Base-by-base conservation (phyloP, 495 filamentous ascomycete species). In the Xylaria nigripes region DNA sequence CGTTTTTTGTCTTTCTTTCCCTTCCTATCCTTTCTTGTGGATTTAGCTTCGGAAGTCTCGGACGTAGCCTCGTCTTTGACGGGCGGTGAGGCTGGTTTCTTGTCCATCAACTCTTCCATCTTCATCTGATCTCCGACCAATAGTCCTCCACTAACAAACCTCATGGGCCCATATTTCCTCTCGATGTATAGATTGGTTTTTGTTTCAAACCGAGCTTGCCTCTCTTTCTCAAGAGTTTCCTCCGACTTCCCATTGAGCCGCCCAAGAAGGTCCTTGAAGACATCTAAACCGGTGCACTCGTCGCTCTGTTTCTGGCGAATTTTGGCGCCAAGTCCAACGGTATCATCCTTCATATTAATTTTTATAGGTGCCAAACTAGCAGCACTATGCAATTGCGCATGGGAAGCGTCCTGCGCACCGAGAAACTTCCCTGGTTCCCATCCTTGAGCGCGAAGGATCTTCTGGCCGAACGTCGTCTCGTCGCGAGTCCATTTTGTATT, bases 401-500 rank as follows among this genome's bases (percentile, higher is more conserved):
- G 89, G 0, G 81, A 57, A 2, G 88, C 81, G 62, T 87, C 75
- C 54, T 82, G 79, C 8, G 83, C 84, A 24, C 92, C 93, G 24
- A 98, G 78, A 46, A 79, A 84, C 54, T 81, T 74, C 22, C 92
- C 92, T 0, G 92, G 92, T 42, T 81, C 81, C 92, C 92, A 98
- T 44, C 92, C 92, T 62, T 96, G 90, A 1, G 83, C 74, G 49
- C 85, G 81, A 56, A 98, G 82, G 50, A 96, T 87, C 59, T 78
- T 83, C 66, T 95, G 90, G 60, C 92, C 92, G 63, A 89, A 96
- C 45, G 81, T 81, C 43, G 78, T 75, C 56, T 87, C 90, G 60
- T 89, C 85, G 56, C 82, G 84, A 44, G 85, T 81, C 92, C 92
- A 98, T 72, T 80, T 80, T 25, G 87, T 95, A 66, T 96, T 96